Evolutionary conservation across 1,284 basidiomycete species (phyloP).

Genomic region (Peniophora sp.): DNA sequence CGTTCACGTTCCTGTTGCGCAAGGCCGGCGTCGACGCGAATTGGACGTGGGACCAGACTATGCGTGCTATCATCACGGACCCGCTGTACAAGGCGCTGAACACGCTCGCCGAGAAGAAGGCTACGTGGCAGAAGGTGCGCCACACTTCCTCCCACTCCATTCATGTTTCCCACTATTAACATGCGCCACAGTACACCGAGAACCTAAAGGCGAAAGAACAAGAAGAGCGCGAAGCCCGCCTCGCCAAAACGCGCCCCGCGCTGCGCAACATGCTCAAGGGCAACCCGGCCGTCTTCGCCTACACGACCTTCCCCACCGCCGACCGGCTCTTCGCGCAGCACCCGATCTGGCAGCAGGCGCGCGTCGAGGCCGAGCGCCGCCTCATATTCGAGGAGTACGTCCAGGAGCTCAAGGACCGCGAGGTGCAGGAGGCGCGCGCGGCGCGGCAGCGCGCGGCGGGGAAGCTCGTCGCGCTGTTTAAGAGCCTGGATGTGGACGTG

Average conservation of each 20-base stretch:
- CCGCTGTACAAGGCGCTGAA: slow-evolving; percentile 94
- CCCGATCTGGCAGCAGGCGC: slow-evolving; percentile 82
- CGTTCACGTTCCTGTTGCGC: slow-evolving; percentile 84
- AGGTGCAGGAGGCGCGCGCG: slow-evolving; percentile 76
- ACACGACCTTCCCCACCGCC: slow-evolving; percentile 82
- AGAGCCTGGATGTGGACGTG: slow-evolving; percentile 78
- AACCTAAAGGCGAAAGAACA: slow-evolving; percentile 58
- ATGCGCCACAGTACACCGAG: slow-evolving; percentile 78
- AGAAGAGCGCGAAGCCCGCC: slow-evolving; percentile 73
- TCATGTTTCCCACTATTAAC: too few species aligned
- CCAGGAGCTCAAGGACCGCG: slow-evolving; percentile 72
- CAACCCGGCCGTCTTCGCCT: slow-evolving; percentile 80
- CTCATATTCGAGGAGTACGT: slow-evolving; percentile 89
- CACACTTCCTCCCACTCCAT: too few species aligned
- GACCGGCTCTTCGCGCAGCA: slow-evolving; percentile 78
- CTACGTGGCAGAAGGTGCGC: slow-evolving; percentile 83
- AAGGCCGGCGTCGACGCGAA: slow-evolving; percentile 84
- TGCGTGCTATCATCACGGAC: slow-evolving; percentile 96
- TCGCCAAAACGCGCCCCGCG: slow-evolving; percentile 77
- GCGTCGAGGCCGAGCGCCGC: slow-evolving; percentile 75
- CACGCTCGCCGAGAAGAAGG: slow-evolving; percentile 91
- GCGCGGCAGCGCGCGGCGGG: slow-evolving; percentile 68
- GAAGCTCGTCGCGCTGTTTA: slow-evolving; percentile 75
- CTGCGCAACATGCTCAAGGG: slow-evolving; percentile 78
- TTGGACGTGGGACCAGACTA: slow-evolving; percentile 98